A percentile compares a stretch with the other conserved stretches of the same genome.
Evolutionary conservation across 169 alveolate species (phyloP).

Genomic region (Cryptosporidium sp.): DNA sequence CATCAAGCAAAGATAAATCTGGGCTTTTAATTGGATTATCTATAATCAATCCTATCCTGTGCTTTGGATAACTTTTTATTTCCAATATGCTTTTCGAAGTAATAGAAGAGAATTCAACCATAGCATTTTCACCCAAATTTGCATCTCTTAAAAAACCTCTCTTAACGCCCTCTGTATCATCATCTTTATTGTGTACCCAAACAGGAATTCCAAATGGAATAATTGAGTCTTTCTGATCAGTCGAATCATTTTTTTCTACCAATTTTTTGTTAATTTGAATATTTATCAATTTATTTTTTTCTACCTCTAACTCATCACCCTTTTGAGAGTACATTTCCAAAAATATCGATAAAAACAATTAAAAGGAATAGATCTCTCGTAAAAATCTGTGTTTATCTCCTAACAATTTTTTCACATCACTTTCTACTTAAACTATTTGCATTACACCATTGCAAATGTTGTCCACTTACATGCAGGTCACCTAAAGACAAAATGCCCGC

Average conservation of each 20-base stretch:
- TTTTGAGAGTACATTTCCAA: conserved; percentile 11
- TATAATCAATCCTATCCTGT: conserved; percentile 44
- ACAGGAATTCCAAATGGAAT: conserved; percentile 65
- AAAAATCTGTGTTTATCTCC: not conserved
- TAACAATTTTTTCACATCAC: conserved; percentile 12
- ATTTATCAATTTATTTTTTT: conserved; percentile 22
- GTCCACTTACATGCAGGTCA: conserved; percentile 75
- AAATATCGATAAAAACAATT: not conserved
- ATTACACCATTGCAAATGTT: conserved; percentile 11
- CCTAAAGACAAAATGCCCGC: conserved; percentile 53
- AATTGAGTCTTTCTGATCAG: conserved; percentile 29
- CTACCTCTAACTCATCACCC: not conserved
- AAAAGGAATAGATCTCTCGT: not conserved
- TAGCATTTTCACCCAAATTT: conserved; percentile 68
- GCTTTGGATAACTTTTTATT: conserved; percentile 62
- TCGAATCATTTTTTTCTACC: not conserved
- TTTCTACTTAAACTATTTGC: conserved; percentile 11
- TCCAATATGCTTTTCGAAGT: conserved; percentile 19
- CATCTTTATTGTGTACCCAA: conserved; percentile 37
- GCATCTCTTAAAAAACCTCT: conserved; percentile 69
- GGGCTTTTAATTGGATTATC: conserved; percentile 63
- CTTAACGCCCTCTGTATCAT: not conserved
- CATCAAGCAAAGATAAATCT: conserved; percentile 47
- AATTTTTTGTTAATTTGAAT: conserved; percentile 4
- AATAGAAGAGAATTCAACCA: conserved; percentile 53